Base-by-base conservation (phyloP, 108 stramenopile species). In the Schizochytrium sp. region DNA sequence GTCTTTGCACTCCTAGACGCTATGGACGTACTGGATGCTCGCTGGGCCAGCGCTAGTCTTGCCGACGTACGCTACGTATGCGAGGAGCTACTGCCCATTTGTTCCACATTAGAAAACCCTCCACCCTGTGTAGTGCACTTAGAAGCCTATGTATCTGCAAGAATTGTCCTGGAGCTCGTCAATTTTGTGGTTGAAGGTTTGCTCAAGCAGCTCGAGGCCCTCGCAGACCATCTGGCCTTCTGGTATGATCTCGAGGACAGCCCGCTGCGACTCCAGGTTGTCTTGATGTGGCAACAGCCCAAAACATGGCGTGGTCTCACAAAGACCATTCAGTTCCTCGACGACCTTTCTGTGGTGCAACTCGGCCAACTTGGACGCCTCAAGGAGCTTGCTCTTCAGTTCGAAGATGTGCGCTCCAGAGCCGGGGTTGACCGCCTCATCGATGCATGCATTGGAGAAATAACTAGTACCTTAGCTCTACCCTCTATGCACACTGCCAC, bases 381-480 rank as follows among this genome's bases (percentile, higher is more conserved):
- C 46, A 83, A 83, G 73, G 73, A 83, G 19, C 49, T 53, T 83
- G 49, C 46, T 4, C 73, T 83, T 38, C 73, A 83, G 19, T 83
- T 83, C 53, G 73, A 83, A 38, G 73, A 83, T 8, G 7, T 19
- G 7, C 49, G 50, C n/a, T 15, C 73, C 19, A 17, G 38, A n/a
- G 28, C 28, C 45, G 73, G 50, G 4, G 49, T 83, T 0, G 73
- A 8, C 8, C 46, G 40, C 45, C 46, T 83, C 7, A 83, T 50
- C 4, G 19, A 0, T 4, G 50, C 50, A 8, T 38, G 73, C 73
- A 83, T 83, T 5, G 4, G 19, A 17, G 49, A 83, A 46, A 53
- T 83, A 4, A 38, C 50, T 38, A 47, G 19, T 28, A 38, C 17
- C 4, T 50, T 83, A 19, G 17, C 13, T 12, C 28, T 83, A 4